Evolutionary conservation across 2,329 filamentous ascomycete genomes (phyloP).

Genomic region (Aspergillus proliferans): DNA sequence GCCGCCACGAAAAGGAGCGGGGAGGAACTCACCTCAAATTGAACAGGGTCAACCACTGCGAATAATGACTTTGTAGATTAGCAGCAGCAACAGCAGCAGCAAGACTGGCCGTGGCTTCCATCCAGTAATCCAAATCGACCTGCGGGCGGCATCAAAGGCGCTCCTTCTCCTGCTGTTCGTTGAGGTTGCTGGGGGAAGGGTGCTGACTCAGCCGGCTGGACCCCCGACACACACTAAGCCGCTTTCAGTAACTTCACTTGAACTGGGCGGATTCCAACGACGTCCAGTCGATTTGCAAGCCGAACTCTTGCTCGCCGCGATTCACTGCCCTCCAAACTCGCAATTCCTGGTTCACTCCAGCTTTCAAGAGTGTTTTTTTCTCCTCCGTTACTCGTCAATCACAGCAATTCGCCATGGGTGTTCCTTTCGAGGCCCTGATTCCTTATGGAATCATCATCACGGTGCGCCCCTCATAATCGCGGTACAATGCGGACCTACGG

Average conservation of each 20-base stretch:
- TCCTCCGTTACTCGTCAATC: conserved; percentile 2
- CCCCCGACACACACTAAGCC: conserved; percentile 21
- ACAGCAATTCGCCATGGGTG: conserved; percentile 49
- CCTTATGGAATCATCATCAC: conserved; percentile 59
- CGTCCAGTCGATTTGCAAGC: conserved; percentile 1
- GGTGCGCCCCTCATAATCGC: conserved; percentile 39
- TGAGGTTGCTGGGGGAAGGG: conserved; percentile 28
- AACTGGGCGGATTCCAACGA: conserved; percentile 12
- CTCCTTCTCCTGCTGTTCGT: conserved; percentile 27
- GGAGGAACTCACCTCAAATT: not conserved
- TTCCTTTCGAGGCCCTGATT: conserved; percentile 60
- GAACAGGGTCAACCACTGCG: not conserved
- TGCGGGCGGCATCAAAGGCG: conserved; percentile 18
- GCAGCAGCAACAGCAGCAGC: conserved; percentile 11
- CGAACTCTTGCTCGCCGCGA: conserved; percentile 4
- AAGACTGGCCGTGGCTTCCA: conserved; percentile 13
- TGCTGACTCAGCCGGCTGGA: conserved; percentile 29
- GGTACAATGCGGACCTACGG: not conserved
- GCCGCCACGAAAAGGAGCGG: not conserved
- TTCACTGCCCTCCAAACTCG: conserved; percentile 3
- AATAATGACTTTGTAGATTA: not conserved
- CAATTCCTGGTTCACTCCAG: conserved; percentile 8
- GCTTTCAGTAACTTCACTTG: conserved; percentile 24
- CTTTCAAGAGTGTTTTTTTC: conserved; percentile 5
- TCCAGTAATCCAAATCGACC: conserved; percentile 26